A percentile compares a stretch with the other conserved stretches of the same genome.
Conservation (phyloP, 2,329 filamentous ascomycete species). For the Ophioceras dolichostomum region DNA sequence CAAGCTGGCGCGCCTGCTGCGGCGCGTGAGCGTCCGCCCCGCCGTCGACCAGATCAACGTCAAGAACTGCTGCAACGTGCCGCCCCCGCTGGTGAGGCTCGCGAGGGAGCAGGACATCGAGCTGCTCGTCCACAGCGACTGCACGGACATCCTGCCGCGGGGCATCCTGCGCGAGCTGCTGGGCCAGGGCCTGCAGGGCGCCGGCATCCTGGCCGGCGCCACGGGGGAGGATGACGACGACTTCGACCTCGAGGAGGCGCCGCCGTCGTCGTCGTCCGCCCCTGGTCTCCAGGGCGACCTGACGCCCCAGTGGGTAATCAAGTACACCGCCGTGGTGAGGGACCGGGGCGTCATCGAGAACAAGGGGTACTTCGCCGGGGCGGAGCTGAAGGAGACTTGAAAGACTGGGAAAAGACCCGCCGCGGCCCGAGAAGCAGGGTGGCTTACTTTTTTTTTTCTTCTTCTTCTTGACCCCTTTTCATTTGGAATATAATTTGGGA, state of each 20-base stretch:
- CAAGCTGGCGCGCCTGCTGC: constrained; percentile 66
- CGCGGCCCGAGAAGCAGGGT: no score
- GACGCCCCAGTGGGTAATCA: constrained; percentile 85
- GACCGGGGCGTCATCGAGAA: constrained; percentile 94
- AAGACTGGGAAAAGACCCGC: no score
- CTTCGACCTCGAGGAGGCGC: constrained; percentile 25
- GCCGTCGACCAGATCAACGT: constrained; percentile 93
- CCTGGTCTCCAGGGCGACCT: constrained; percentile 70
- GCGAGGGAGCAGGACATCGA: constrained; percentile 79
- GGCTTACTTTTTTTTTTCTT: no score
- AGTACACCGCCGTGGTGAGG: constrained; percentile 92
- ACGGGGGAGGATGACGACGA: constrained; percentile 18
- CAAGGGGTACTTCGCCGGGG: constrained; percentile 92
- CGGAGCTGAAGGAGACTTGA: constrained; percentile 45
- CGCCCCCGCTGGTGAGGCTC: constrained; percentile 70
- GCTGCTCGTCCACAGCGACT: constrained; percentile 86
- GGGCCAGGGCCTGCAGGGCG: constrained; percentile 58
- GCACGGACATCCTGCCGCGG: constrained; percentile 76
- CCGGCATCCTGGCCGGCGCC: constrained; percentile 56
- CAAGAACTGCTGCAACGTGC: constrained; percentile 90
- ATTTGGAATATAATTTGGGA: no score
- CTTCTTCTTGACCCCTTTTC: no score
- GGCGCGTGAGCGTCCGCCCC: constrained; percentile 50
- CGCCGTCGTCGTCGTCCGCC: no score
- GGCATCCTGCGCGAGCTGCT: constrained; percentile 79